phyloP scores from a whole-genome alignment of 2,329 filamentous ascomycete species.

The Ampelomyces quisqualis region DNA sequence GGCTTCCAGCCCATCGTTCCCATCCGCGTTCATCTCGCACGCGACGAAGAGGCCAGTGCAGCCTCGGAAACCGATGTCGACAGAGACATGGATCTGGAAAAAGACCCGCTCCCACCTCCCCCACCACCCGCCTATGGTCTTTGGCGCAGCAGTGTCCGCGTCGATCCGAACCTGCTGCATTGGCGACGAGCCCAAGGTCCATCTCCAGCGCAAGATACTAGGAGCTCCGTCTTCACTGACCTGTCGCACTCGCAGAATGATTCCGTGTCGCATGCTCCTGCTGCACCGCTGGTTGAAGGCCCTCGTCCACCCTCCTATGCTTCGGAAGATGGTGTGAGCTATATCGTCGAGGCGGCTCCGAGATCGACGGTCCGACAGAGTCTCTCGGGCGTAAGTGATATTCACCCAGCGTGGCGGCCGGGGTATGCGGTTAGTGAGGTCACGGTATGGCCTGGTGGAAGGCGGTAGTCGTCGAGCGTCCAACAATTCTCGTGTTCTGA shows the following conservation, averaged over 20 bases:
- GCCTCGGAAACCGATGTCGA: slow-evolving; percentile 16
- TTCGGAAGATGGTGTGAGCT: slow-evolving; percentile 72
- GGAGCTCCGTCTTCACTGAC: slow-evolving; percentile 6
- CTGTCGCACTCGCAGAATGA: slow-evolving; percentile 5
- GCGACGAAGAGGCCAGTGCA: slow-evolving; percentile 77
- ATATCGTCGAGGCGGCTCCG: slow-evolving; percentile 66
- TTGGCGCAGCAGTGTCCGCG: slow-evolving; percentile 78
- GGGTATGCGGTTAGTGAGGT: slow-evolving; percentile 36
- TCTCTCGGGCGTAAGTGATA: slow-evolving; percentile 31
- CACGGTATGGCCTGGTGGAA: slow-evolving; percentile 9
- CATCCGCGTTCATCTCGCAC: slow-evolving; percentile 72
- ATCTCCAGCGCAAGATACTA: background rate
- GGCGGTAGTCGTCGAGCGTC: background rate
- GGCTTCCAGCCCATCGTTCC: slow-evolving; percentile 72
- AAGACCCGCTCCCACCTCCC: slow-evolving; percentile 32
- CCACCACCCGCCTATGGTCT: slow-evolving; percentile 86
- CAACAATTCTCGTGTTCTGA: background rate
- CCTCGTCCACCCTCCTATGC: slow-evolving; percentile 71
- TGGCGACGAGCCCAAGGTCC: slow-evolving; percentile 64
- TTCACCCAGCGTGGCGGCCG: slow-evolving; percentile 43
- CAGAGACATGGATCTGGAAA: slow-evolving; percentile 17
- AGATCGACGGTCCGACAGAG: slow-evolving; percentile 23
- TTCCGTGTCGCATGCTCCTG: slow-evolving; percentile 2
- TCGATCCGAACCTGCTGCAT: slow-evolving; percentile 77
- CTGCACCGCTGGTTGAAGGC: slow-evolving; percentile 5